Base-by-base conservation (phyloP, 768 basidiomycete genomes). In the Boletus barrowsii region DNA sequence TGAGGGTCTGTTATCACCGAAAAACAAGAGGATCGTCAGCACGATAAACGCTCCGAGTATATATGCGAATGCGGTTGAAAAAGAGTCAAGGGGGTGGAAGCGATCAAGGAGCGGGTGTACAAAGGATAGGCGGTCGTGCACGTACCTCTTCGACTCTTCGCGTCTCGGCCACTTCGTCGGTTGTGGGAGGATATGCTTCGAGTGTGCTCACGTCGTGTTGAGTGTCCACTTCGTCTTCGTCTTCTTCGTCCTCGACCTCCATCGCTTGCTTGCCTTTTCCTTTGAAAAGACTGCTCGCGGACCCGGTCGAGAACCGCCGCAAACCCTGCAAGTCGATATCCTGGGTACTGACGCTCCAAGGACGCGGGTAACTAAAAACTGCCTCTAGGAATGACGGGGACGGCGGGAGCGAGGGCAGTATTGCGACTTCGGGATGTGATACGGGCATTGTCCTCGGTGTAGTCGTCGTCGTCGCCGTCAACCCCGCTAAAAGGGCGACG, bases 121-220 rank as follows among this genome's bases (percentile, higher is more conserved):
- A 22, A 46, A 42, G n/a, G 5, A 32, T 2, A 6, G 29, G 24
- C 17, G 32, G 11, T 51, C 14, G 24, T 10, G 13, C 13, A 69
- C 76, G 48, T 69, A 87, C 90, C 83, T 91, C 88, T 73, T 84
- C 78, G 18, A 92, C 75, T 51, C 83, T 76, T 54, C 82, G 79
- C 29, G 87, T 82, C 59, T 91, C 90, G 41, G 79, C 79, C 32
- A 78, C 79, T 18, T 84, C 84, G 57, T 90, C 85, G 40, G 73
- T 83, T 39, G 68, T 79, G 4, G 90, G 90, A 2, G 90, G 88
- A 62, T 91, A 91, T 24, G 61, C 59, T 37, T 63, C 63, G 18
- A 63, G 67, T 20, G 52, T 26, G 42, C 49, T 22, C 26, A 54
- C 51, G 54, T 60, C 18, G 37, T 71, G 64, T 39, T 51, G 59